phyloP scores from a whole-genome alignment of 495 filamentous ascomycete genomes.

The Neurospora sp. region DNA sequence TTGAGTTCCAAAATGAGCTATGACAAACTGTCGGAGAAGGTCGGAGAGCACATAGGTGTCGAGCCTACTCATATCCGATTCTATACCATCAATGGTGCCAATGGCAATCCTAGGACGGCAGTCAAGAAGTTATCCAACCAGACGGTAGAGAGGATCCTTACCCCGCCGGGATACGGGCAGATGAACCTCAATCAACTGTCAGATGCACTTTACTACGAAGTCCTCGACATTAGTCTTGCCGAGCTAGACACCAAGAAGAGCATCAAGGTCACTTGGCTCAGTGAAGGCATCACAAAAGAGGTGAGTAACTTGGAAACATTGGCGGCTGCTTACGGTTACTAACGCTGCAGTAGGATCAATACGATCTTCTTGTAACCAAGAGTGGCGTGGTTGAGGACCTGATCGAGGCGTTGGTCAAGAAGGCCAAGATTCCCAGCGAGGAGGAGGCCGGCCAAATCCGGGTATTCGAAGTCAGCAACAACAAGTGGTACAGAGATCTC shows the following conservation, averaged over 20 bases:
- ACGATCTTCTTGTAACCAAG: constrained; percentile 76
- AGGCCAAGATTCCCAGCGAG: constrained; percentile 68
- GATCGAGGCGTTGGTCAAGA: constrained; percentile 61
- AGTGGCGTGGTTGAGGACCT: constrained; percentile 69
- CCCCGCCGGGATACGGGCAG: constrained; percentile 40
- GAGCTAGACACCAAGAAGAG: constrained; percentile 86
- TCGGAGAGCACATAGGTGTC: constrained; percentile 68
- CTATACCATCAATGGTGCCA: constrained; percentile 65
- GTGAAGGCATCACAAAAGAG: constrained; percentile 85
- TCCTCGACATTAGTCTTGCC: constrained; percentile 84
- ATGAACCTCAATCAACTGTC: constrained; percentile 54
- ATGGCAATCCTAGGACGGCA: constrained; percentile 58
- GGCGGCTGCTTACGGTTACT: constrained; percentile 34
- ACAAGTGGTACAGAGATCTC: constrained; percentile 73
- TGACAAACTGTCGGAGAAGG: constrained; percentile 77
- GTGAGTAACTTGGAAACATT: constrained; percentile 73
- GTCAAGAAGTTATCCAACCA: constrained; percentile 59
- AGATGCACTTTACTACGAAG: constrained; percentile 80
- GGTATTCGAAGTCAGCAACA: constrained; percentile 66
- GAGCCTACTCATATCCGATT: constrained; percentile 84
- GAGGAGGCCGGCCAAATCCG: constrained; percentile 50
- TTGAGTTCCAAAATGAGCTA: constrained; percentile 85
- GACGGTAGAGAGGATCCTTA: constrained; percentile 62
- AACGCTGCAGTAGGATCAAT: constrained; percentile 47
- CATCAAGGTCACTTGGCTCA: constrained; percentile 71